These are phyloP conservation scores for Aspergillus oerlinghausenensis DNA, from an alignment of 2,329 filamentous ascomycete species.

Conservation along the genomic window DNA sequence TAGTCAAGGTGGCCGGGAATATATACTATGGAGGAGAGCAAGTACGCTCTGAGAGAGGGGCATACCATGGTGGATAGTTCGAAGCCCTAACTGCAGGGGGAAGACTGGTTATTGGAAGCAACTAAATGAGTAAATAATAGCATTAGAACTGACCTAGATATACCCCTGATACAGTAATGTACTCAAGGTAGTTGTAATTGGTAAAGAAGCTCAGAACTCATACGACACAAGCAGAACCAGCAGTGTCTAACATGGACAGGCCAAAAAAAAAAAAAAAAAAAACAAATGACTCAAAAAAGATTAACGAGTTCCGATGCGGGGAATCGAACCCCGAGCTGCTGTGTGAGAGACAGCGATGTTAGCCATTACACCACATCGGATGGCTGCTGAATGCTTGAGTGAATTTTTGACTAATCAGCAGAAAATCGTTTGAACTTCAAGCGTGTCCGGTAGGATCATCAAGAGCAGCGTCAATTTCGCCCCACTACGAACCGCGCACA, in stretches of 20 bases:
- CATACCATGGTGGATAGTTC: background rate
- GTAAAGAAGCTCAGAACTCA: too few relatives aligned
- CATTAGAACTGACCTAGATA: background rate
- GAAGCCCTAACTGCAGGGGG: background rate
- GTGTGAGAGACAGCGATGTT: slow-evolving; percentile 14
- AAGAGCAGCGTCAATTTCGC: too few relatives aligned
- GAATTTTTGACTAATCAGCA: too few relatives aligned
- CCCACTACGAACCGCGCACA: too few relatives aligned
- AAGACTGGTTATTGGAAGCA: background rate
- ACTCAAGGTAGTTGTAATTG: background rate
- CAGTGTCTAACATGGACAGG: too few relatives aligned
- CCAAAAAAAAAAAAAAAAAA: too few relatives aligned
- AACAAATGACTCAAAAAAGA: background rate
- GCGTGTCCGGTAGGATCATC: too few relatives aligned
- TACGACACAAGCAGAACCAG: too few relatives aligned
- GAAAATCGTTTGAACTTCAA: too few relatives aligned
- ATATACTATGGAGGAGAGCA: background rate
- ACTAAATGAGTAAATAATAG: background rate
- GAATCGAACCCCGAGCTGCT: slow-evolving; percentile 15
- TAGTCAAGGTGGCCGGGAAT: background rate
- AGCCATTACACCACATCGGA: slow-evolving; percentile 14
- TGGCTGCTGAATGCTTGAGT: background rate
- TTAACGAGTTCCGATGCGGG: slow-evolving; percentile 11
- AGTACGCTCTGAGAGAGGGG: background rate
- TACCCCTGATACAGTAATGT: background rate